phyloP scores from a whole-genome alignment of 1,284 basidiomycete genomes.

The Chiua sp. region DNA sequence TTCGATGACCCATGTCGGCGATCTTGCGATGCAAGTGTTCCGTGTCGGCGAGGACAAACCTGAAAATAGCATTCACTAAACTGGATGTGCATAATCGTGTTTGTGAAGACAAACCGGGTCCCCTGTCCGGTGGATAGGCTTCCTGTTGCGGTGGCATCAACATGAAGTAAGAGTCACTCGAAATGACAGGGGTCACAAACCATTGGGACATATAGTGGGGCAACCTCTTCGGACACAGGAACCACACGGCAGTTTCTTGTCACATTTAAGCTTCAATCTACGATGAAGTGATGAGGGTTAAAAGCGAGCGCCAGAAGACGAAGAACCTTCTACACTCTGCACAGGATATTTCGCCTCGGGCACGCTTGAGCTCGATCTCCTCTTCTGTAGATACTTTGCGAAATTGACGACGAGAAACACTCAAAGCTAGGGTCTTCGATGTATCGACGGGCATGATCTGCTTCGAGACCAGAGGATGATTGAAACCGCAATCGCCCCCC shows the following conservation, averaged over 20 bases:
- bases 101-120: slow-evolving; percentile 44
- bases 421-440: slow-evolving; percentile 25
- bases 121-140: slow-evolving; percentile 65
- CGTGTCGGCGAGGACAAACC: slow-evolving; percentile 74
- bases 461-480: background rate
- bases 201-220: slow-evolving; percentile 60
- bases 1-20: slow-evolving; percentile 73
- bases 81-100: background rate
- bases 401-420: slow-evolving; percentile 41
- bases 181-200: slow-evolving; percentile 16
- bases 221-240: slow-evolving; percentile 52
- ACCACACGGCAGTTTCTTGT: slow-evolving; percentile 62
- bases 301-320: background rate
- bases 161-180: background rate
- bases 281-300: slow-evolving; percentile 3
- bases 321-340: slow-evolving; percentile 56
- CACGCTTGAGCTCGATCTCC: slow-evolving; percentile 56
- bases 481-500: background rate
- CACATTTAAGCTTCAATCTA: slow-evolving; percentile 73
- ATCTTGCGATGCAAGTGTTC: slow-evolving; percentile 73
- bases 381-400: slow-evolving; percentile 53
- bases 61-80: slow-evolving; percentile 16
- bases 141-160: slow-evolving; percentile 29
- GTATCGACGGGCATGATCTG: slow-evolving; percentile 35
- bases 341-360: slow-evolving; percentile 62